A percentile compares a stretch with the other conserved stretches of the same genome.
phyloP scores from a whole-genome alignment of 2,329 filamentous ascomycete genomes.

The Fusarium sp. region DNA sequence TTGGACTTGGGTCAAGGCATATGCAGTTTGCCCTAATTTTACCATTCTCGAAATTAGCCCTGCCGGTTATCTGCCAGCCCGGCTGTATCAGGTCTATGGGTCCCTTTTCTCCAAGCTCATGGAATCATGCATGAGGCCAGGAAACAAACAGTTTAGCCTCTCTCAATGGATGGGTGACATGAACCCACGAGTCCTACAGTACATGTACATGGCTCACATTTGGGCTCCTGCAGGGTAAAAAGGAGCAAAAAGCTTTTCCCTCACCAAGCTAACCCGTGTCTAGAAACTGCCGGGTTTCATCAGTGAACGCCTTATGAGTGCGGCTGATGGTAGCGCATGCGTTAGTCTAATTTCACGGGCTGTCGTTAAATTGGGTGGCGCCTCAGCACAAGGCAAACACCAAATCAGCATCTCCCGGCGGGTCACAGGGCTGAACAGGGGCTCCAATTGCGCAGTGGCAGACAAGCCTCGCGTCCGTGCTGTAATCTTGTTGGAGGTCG shows the following conservation, averaged over 20 bases:
- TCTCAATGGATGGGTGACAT: background rate
- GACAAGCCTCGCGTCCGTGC: background rate
- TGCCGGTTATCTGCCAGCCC: background rate
- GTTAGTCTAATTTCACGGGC: slow-evolving; percentile 21
- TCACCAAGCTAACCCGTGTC: background rate
- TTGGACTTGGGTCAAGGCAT: slow-evolving; percentile 8
- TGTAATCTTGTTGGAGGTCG: slow-evolving; percentile 7
- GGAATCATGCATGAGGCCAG: background rate
- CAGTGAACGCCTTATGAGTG: background rate
- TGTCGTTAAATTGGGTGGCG: slow-evolving; percentile 40
- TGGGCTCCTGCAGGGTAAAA: background rate
- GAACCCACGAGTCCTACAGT: background rate
- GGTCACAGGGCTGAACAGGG: slow-evolving; percentile 39
- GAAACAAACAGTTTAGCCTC: background rate
- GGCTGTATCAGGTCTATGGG: slow-evolving; percentile 23
- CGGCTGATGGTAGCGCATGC: background rate
- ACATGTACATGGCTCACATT: background rate
- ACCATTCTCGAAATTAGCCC: background rate
- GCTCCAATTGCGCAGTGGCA: background rate
- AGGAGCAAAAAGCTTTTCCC: background rate
- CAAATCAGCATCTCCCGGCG: slow-evolving; percentile 31
- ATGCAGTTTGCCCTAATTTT: background rate
- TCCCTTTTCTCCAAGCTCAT: background rate
- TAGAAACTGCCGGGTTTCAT: background rate
- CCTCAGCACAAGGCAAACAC: slow-evolving; percentile 17